Conservation (phyloP, 2,329 filamentous ascomycete genomes). For the Exophiala phaeomuriformis region DNA sequence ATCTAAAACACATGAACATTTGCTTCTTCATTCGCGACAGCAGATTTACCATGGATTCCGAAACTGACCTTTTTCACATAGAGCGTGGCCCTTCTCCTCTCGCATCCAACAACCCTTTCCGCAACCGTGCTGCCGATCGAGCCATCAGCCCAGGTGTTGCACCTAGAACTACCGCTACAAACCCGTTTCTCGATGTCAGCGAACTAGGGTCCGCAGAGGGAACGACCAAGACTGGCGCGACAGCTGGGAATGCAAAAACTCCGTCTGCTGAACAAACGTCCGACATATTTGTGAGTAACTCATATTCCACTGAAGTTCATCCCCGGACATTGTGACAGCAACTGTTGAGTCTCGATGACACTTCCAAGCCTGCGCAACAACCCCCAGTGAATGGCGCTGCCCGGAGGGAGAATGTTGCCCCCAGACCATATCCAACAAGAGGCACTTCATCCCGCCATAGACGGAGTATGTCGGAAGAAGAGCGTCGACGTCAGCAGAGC, state of each 20-base stretch:
- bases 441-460: constrained; percentile 29
- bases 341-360: constrained; percentile 15
- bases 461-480: constrained; percentile 31
- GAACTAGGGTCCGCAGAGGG: constrained; percentile 27
- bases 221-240: constrained; percentile 8
- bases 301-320: background rate
- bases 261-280: constrained; percentile 9
- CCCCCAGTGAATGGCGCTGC: constrained; percentile 15
- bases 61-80: constrained; percentile 15
- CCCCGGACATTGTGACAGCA: constrained; percentile 6
- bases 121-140: constrained; percentile 37
- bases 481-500: constrained; percentile 28
- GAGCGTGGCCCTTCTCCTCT: constrained; percentile 26
- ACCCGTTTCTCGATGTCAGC: constrained; percentile 53
- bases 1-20: background rate
- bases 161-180: constrained; percentile 50
- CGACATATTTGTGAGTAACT: constrained; percentile 20
- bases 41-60: background rate
- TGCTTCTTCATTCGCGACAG: background rate
- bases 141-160: constrained; percentile 28
- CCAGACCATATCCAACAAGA: constrained; percentile 19
- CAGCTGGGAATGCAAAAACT: background rate
- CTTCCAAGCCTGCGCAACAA: constrained; percentile 25
- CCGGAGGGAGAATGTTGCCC: constrained; percentile 32
- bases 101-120: constrained; percentile 45